phyloP scores from a whole-genome alignment of 164 flowering plant species.

The Umbilicus rupestris region DNA sequence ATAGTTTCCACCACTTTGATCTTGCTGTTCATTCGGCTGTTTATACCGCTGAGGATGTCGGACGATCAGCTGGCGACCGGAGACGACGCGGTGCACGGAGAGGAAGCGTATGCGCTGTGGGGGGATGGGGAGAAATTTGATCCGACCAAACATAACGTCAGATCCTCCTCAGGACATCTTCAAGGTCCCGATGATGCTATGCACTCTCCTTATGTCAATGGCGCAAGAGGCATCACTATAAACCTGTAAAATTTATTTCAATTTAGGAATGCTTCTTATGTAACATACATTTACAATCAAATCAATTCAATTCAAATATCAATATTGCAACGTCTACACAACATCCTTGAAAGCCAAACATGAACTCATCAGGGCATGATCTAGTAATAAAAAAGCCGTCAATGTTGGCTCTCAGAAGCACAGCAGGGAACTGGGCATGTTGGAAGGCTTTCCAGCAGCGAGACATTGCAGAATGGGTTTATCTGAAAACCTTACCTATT shows the following conservation, averaged over 20 bases:
- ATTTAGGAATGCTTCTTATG: neutral
- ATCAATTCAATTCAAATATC: no score
- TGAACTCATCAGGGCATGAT: no score
- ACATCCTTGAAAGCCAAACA: no score
- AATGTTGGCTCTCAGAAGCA: no score
- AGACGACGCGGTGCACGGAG: slow-evolving; percentile 48
- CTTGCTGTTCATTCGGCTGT: slow-evolving; percentile 4
- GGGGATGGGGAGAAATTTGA: slow-evolving; percentile 53
- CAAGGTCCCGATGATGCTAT: slow-evolving; percentile 11
- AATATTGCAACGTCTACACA: no score
- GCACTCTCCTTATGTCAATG: slow-evolving; percentile 22
- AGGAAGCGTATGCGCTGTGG: slow-evolving; percentile 56
- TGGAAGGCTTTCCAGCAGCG: no score
- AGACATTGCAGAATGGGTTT: no score
- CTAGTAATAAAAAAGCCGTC: no score
- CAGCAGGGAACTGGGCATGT: no score
- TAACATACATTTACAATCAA: neutral
- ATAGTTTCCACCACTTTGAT: slow-evolving; percentile 6
- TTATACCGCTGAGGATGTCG: slow-evolving; percentile 11
- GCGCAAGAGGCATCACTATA: slow-evolving; percentile 43
- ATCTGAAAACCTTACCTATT: no score
- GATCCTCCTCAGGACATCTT: neutral
- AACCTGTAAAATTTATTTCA: slow-evolving; percentile 17
- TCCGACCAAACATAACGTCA: slow-evolving; percentile 25
- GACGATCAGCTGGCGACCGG: slow-evolving; percentile 9